Percentiles rank a stretch among this genome's conserved stretches.
Evolutionary conservation across 1,284 basidiomycete genomes (phyloP).

Genomic region (Takashimella koratensis): DNA sequence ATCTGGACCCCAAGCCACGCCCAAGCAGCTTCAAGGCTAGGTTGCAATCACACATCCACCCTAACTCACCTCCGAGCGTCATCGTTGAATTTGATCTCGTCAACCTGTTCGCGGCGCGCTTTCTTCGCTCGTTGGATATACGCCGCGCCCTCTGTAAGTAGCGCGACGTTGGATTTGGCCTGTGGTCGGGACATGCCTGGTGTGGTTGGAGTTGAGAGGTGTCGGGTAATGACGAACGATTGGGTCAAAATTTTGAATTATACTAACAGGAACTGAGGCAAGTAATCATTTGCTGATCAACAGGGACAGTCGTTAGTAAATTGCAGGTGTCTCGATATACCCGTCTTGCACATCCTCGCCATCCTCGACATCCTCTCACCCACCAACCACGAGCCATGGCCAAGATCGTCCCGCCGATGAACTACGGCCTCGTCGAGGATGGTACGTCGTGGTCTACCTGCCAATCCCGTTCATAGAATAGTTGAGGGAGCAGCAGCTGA

Average conservation of each 20-base stretch:
- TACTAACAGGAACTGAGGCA: background rate
- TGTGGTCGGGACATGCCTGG: constrained; percentile 3
- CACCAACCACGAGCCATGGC: too few species aligned
- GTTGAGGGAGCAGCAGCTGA: too few species aligned
- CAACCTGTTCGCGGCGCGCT: constrained; percentile 44
- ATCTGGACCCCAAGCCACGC: too few species aligned
- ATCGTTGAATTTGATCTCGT: constrained; percentile 51
- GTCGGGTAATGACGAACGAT: background rate
- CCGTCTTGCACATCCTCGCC: too few species aligned
- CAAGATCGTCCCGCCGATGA: constrained; percentile 53
- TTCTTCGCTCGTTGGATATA: constrained; percentile 49
- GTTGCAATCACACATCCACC: too few species aligned
- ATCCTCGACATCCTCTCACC: too few species aligned
- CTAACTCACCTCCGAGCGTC: constrained; percentile 42
- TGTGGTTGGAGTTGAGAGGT: background rate
- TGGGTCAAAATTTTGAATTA: background rate
- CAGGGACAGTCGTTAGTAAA: background rate
- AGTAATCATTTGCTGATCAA: background rate
- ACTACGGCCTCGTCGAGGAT: constrained; percentile 55
- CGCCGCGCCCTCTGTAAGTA: constrained; percentile 47
- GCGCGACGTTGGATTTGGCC: constrained; percentile 43
- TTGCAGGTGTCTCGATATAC: too few species aligned
- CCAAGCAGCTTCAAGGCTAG: too few species aligned
- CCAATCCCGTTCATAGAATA: background rate
- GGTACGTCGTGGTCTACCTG: constrained; percentile 23